Base-by-base conservation (phyloP, 1,284 basidiomycete genomes). In the Psilocybe mexicana region DNA sequence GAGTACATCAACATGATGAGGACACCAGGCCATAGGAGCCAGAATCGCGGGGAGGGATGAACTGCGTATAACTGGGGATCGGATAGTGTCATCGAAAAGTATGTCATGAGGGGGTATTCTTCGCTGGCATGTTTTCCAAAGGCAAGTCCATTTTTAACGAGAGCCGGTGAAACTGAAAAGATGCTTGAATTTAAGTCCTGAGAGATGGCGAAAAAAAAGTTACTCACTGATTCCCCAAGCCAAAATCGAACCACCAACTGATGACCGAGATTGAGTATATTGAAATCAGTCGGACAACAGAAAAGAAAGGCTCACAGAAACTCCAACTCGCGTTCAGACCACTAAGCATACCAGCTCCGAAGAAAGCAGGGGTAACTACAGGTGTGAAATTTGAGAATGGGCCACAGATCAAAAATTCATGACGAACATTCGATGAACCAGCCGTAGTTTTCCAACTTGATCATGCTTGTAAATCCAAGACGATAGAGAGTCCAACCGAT, bases 1-100 rank as follows among this genome's bases (percentile, higher is more conserved):
- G 79, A 80, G 68, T 80, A 80, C 52, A 81, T 61, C 63, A 80
- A 72, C 75, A 81, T 79, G 67, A 82, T 78, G 50, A 80, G 65
- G 38, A 88, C 83, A 65, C 86, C 87, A 38, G 85, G 85, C 85
- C 86, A 89, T 42, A 89, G 74, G 33, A 87, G 74, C 85, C 86
- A 87, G 74, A 88, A 88, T 36, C 86, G 79, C 11, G 86, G 85
- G 1, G 84, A 86, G 2, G 85, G 83, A 0, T 60, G 57, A 25
- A 72, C 72, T 56, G 77, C 60, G 62, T 77, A 81, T 35, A 65
- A 57, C 2, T 68, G 61, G 30, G 79, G 76, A 57, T 83, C 76
- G 2, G 63, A 62, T 73, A 82, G 80, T 4, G 76, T 75, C 65
- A 84, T 74, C 1, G 72, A 71, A 52, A 70, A 62, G 66, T 81